Evolutionary conservation across 2,329 filamentous ascomycete species (phyloP), one percentile per base, ranked within the genome.

Genomic region (Clarireedia homoeocarpa): DNA sequence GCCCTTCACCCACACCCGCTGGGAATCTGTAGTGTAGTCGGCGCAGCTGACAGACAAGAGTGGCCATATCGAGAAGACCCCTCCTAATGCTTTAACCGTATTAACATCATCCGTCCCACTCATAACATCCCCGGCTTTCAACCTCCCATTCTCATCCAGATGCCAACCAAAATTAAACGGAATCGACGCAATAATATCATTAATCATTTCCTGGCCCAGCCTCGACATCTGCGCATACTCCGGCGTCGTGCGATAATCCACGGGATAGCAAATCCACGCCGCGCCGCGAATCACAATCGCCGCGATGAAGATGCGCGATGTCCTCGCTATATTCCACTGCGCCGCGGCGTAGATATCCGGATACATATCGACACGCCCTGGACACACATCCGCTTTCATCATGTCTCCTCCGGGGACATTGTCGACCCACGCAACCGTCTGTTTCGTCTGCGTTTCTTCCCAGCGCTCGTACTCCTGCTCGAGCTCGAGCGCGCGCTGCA

Each of bases 131-230:
- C 61, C 61, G 1, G 61, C 34, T 17, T 58, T 62, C 24, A 79
- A 64, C 15, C 55, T 50, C 6, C 63, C 61, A 47, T 69, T 72
- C 57, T 72, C 70, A 53, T 73, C 75, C 14, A 75, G 69, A 55
- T 80, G 78, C 80, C 81, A 84, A 42, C 81, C 81, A 2, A 85
- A 73, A 64, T 81, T 76, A 61, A 78, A 85, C 0, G 82, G 82
- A n/a, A 84, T 76, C 2, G 77, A 79, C 1, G 82, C 79, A 53
- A 85, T 75, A 39, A 85, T 77, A 61, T 84, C 82, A 3, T 75
- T 74, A 59, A 84, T 80, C 53, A 73, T 74, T 47, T 81, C 77
- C 40, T 73, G 72, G 51, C 75, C 81, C 1, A 73, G 73, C 39
- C 77, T 70, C 15, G 77, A 74, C 4, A 79, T 77, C 0, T 76